Conservation (phyloP, 495 filamentous ascomycete genomes). For the Aspergillus heteromorphus region DNA sequence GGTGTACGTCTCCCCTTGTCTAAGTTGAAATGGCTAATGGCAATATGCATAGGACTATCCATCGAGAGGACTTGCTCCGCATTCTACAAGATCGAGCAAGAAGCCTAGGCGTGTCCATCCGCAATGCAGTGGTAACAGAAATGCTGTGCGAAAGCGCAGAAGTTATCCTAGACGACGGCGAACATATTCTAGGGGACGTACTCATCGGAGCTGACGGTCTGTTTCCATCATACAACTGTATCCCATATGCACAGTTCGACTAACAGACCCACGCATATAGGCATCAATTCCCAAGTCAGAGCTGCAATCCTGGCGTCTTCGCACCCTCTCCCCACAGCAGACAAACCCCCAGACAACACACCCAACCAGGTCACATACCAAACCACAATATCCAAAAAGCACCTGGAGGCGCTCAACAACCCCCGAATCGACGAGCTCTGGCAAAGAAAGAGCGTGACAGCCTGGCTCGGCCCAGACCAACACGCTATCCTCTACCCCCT, state of each 20-base stretch:
- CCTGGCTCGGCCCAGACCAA: background rate
- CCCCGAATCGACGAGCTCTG: background rate
- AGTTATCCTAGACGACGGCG: background rate
- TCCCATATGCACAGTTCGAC: no score
- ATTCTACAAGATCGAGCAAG: background rate
- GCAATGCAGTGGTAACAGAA: background rate
- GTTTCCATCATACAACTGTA: background rate
- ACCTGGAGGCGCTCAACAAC: background rate
- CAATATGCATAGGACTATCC: background rate
- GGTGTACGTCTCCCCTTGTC: background rate
- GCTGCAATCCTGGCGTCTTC: background rate
- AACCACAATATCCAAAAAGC: background rate
- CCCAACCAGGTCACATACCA: background rate
- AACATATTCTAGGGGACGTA: background rate
- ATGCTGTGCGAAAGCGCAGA: background rate
- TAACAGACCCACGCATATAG: background rate
- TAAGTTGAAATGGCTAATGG: background rate
- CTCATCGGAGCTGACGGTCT: background rate
- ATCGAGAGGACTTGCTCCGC: background rate
- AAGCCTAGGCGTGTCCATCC: background rate
- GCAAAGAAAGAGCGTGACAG: background rate
- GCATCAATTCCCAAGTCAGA: background rate
- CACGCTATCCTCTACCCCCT: conserved; percentile 1
- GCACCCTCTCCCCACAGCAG: background rate
- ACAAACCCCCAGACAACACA: background rate